phyloP scores from a whole-genome alignment of 2,329 filamentous ascomycete species.

The Pseudonectria foliicola region DNA sequence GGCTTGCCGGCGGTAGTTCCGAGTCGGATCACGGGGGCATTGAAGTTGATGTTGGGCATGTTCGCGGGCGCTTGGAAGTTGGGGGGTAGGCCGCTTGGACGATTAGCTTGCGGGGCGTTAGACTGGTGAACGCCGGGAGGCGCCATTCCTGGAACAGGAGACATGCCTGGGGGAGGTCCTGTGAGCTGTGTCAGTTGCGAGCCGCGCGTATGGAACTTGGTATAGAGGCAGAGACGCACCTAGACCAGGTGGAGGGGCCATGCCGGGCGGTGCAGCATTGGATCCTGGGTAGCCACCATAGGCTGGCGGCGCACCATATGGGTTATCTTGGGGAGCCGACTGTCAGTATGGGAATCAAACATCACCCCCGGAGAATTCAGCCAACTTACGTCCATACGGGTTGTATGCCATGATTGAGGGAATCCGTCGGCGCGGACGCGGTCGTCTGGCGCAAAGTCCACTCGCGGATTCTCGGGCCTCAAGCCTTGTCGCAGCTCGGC shows the following conservation, averaged over 20 bases:
- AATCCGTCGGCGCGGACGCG: slow-evolving; percentile 10
- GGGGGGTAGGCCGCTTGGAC: slow-evolving; percentile 70
- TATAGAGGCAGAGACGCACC: slow-evolving; percentile 45
- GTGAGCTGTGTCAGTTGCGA: slow-evolving; percentile 11
- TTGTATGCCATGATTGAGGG: slow-evolving; percentile 47
- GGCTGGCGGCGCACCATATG: slow-evolving; percentile 68
- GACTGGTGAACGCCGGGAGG: slow-evolving; percentile 71
- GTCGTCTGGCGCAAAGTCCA: slow-evolving; percentile 8
- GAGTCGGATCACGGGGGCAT: slow-evolving; percentile 88
- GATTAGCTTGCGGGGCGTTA: slow-evolving; percentile 66
- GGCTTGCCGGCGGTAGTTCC: slow-evolving; percentile 70
- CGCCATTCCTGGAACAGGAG: slow-evolving; percentile 71
- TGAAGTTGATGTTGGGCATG: slow-evolving; percentile 98
- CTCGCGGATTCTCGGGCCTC: slow-evolving; percentile 7
- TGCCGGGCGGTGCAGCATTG: slow-evolving; percentile 50
- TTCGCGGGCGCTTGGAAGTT: slow-evolving; percentile 86
- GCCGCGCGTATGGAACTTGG: not conserved
- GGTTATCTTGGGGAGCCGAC: slow-evolving; percentile 29
- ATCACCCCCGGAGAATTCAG: not conserved
- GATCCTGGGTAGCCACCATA: slow-evolving; percentile 64
- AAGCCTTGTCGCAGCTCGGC: slow-evolving; percentile 1
- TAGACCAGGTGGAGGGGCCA: slow-evolving; percentile 75
- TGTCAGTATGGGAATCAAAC: slow-evolving; percentile 5
- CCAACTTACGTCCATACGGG: slow-evolving; percentile 47
- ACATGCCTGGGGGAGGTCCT: slow-evolving; percentile 76